Percentiles rank a stretch among this genome's conserved stretches.
Conservation (phyloP, 805 yeast genomes). For the Diddensiella transvaalensis region DNA sequence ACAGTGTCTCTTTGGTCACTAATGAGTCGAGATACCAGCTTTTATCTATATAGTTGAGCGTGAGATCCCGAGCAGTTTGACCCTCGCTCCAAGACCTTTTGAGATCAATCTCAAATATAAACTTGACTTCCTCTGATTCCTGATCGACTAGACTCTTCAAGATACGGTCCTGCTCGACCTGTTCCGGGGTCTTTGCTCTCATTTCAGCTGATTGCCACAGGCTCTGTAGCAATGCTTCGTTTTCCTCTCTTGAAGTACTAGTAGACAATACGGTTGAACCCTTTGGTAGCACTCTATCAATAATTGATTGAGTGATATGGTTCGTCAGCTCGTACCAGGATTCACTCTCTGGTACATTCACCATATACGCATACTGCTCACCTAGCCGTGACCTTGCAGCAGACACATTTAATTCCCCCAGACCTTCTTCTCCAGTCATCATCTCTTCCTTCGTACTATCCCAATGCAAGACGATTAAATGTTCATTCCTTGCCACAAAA, state of each 20-base stretch:
- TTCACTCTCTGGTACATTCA: slow-evolving; percentile 38
- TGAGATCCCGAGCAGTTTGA: slow-evolving; percentile 40
- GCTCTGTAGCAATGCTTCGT: slow-evolving; percentile 39
- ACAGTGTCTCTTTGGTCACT: slow-evolving; percentile 23
- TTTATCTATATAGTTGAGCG: slow-evolving; percentile 50
- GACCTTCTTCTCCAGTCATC: slow-evolving; percentile 28
- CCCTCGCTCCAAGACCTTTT: slow-evolving; percentile 38
- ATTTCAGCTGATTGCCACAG: slow-evolving; percentile 32
- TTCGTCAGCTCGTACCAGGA: slow-evolving; percentile 31
- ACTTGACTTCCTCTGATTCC: slow-evolving; percentile 33
- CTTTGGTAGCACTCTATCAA: slow-evolving; percentile 31
- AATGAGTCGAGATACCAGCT: slow-evolving; percentile 52
- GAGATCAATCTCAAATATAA: slow-evolving; percentile 41
- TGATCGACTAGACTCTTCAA: slow-evolving; percentile 35
- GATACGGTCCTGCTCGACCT: slow-evolving; percentile 33
- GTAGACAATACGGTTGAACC: slow-evolving; percentile 38
- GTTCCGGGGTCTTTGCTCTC: slow-evolving; percentile 14
- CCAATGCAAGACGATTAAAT: slow-evolving; percentile 39
- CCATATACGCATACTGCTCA: slow-evolving; percentile 38
- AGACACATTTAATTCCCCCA: slow-evolving; percentile 34
- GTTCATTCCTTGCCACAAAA: slow-evolving; percentile 35
- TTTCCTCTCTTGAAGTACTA: slow-evolving; percentile 50
- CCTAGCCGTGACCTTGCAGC: slow-evolving; percentile 33
- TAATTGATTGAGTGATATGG: slow-evolving; percentile 28
- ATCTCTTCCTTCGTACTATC: slow-evolving; percentile 34